These are phyloP conservation scores for Apiotrichum brassicae DNA, from an alignment of 1,284 basidiomycete species.

Conservation along the genomic window DNA sequence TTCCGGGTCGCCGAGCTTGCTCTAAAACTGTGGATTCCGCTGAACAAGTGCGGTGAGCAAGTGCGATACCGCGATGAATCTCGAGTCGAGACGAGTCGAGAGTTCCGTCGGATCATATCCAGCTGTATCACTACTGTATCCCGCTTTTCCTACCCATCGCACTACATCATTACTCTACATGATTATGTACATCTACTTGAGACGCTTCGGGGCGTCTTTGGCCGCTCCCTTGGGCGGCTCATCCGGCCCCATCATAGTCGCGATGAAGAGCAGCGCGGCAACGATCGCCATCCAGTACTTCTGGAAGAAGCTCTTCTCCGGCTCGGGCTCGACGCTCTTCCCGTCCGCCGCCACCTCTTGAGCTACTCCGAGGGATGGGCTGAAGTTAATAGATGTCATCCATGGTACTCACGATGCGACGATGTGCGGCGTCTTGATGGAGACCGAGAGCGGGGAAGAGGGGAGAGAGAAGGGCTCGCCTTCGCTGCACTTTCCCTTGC, in stretches of 20 bases:
- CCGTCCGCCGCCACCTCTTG: conserved; percentile 58
- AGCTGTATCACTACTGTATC: too few species aligned
- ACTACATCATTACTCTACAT: neutral
- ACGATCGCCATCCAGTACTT: conserved; percentile 84
- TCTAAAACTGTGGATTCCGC: too few species aligned
- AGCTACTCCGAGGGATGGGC: neutral
- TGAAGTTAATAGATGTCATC: neutral
- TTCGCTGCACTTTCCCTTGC: too few species aligned
- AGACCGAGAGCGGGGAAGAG: neutral
- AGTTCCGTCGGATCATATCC: too few species aligned
- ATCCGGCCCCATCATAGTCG: conserved; percentile 27
- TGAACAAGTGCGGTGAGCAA: too few species aligned
- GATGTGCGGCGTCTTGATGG: neutral
- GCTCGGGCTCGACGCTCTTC: conserved; percentile 55
- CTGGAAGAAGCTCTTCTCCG: conserved; percentile 71
- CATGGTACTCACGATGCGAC: too few species aligned
- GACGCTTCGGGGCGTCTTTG: neutral
- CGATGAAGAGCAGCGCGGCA: conserved; percentile 51
- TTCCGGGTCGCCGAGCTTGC: too few species aligned
- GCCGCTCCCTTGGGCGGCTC: conserved; percentile 6
- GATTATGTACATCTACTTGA: neutral
- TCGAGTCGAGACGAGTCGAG: too few species aligned
- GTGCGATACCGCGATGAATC: too few species aligned
- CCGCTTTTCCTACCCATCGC: too few species aligned
- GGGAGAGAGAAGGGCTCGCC: neutral